These are phyloP conservation scores for Candida stauntonica DNA, from an alignment of 805 yeast genomes.

Conservation along the genomic window DNA sequence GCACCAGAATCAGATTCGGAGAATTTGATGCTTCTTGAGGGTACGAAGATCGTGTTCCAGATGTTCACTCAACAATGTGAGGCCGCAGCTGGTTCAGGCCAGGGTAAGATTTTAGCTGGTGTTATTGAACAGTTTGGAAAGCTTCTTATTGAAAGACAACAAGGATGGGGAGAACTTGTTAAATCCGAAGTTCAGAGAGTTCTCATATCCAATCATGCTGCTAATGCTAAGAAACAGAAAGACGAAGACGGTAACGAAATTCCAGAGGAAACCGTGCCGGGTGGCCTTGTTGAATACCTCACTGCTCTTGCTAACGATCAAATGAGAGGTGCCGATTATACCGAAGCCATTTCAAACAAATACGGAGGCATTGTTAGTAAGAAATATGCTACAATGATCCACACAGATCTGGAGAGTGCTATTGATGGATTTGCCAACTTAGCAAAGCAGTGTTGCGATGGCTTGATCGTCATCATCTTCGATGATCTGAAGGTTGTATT, in stretches of 20 bases:
- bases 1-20: constrained; percentile 77
- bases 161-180: constrained; percentile 54
- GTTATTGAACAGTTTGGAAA: constrained; percentile 69
- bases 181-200: constrained; percentile 45
- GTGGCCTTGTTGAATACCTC: constrained; percentile 76
- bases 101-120: constrained; percentile 73
- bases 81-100: constrained; percentile 80
- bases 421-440: constrained; percentile 77
- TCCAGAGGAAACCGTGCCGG: constrained; percentile 45
- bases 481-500: constrained; percentile 67
- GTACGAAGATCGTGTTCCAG: constrained; percentile 71
- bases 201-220: constrained; percentile 24
- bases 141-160: constrained; percentile 56
- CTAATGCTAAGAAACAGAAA: constrained; percentile 19
- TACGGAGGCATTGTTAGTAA: constrained; percentile 63
- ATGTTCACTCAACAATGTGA: constrained; percentile 89
- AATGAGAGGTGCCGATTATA: constrained; percentile 61
- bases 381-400: constrained; percentile 56
- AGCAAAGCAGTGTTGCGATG: constrained; percentile 58
- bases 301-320: constrained; percentile 85
- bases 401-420: constrained; percentile 52
- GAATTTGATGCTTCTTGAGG: constrained; percentile 62
- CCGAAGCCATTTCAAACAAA: constrained; percentile 65
- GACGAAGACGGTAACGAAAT: constrained; percentile 29
- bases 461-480: constrained; percentile 55